A percentile compares a stretch with the other conserved stretches of the same genome.
Conservation (phyloP, 495 filamentous ascomycete genomes). For the Clavariopsis aquatica region DNA sequence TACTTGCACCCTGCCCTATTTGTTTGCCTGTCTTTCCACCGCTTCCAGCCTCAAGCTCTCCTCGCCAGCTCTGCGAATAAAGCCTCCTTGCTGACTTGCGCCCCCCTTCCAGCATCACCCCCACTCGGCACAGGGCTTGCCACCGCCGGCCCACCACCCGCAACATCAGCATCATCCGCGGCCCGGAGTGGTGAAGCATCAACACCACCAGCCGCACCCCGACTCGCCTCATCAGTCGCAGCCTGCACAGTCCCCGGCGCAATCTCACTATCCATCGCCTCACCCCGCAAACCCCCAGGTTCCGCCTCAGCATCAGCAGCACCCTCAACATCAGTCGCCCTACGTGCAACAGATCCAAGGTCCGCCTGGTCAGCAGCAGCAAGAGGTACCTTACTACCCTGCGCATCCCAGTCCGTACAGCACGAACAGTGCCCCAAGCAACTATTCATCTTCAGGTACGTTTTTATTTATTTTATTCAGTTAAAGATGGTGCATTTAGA, state of each 20-base stretch:
- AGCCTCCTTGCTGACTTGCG: slow-evolving; percentile 31
- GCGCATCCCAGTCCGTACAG: slow-evolving; percentile 49
- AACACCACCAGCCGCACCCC: slow-evolving; percentile 47
- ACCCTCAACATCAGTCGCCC: slow-evolving; percentile 45
- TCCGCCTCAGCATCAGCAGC: slow-evolving; percentile 46
- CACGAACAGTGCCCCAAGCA: slow-evolving; percentile 45
- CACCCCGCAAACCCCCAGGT: slow-evolving; percentile 44
- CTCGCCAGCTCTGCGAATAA: background rate
- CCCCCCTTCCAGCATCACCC: slow-evolving; percentile 44
- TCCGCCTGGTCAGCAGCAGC: slow-evolving; percentile 39
- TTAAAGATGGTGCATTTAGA: background rate
- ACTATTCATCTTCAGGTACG: slow-evolving; percentile 48
- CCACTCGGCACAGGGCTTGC: slow-evolving; percentile 46
- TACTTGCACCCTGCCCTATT: slow-evolving; percentile 21
- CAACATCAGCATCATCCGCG: slow-evolving; percentile 41
- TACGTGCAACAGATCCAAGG: slow-evolving; percentile 44
- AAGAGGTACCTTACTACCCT: slow-evolving; percentile 45
- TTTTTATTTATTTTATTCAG: slow-evolving; percentile 10
- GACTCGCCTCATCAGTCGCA: slow-evolving; percentile 46
- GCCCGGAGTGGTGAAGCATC: slow-evolving; percentile 39
- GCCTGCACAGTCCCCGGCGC: slow-evolving; percentile 39
- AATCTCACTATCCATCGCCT: slow-evolving; percentile 46
- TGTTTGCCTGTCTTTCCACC: slow-evolving; percentile 21
- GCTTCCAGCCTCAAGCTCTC: background rate
- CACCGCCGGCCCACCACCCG: slow-evolving; percentile 45